Evolutionary conservation across 169 alveolate species (phyloP).

Genomic region (Cryptosporidium ryanae): DNA sequence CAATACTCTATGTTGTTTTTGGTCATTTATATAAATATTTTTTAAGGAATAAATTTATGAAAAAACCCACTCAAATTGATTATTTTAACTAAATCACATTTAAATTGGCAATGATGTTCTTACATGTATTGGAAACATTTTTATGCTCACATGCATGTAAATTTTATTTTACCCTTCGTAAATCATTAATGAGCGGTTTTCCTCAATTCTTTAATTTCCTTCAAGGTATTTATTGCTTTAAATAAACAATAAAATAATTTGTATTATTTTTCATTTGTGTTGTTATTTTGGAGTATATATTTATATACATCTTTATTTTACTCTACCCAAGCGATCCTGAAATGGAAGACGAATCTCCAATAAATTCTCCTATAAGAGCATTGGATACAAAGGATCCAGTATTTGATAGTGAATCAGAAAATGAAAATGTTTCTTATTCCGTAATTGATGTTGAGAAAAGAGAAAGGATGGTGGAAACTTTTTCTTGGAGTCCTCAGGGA

Average conservation of each 20-base stretch:
- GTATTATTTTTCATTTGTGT: neutral
- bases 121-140: neutral
- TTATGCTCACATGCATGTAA: constrained; percentile 54
- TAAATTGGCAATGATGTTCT: neutral
- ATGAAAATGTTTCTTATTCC: constrained; percentile 72
- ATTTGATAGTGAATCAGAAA: constrained; percentile 71
- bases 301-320: neutral
- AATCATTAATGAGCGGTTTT: constrained; percentile 35
- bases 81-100: neutral
- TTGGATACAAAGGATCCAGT: constrained; percentile 72
- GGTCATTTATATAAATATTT: neutral
- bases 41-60: neutral
- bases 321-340: neutral
- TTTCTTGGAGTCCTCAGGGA: constrained; percentile 75
- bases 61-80: neutral
- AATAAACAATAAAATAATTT: neutral
- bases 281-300: neutral
- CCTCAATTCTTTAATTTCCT: no score
- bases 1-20: neutral
- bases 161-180: neutral
- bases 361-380: constrained; percentile 22
- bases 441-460: constrained; percentile 68
- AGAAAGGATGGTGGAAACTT: constrained; percentile 71
- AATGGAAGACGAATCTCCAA: constrained; percentile 53
- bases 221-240: neutral